Evolutionary conservation across 2,329 filamentous ascomycete species (phyloP), one percentile per base, ranked within the genome.

Genomic region (Sporothrix euskadiensis): DNA sequence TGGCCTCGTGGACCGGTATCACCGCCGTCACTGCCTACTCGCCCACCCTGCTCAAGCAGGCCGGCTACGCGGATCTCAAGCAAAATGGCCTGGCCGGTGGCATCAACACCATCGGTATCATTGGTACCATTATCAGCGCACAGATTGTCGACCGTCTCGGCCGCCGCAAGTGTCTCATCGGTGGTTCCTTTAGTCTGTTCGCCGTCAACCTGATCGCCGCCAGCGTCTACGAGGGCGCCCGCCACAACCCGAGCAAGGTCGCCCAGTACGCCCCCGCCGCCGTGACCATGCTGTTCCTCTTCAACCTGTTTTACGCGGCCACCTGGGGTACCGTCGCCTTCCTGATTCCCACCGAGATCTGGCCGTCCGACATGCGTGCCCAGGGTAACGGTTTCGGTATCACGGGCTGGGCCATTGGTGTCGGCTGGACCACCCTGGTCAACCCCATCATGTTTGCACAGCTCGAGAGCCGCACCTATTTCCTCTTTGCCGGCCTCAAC

Each of bases 371-470:
- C 59, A 83, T 89, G 70, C 83, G 88, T 30, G 86, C 87, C n/a
- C 85, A 88, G 77, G 88, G 87, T 8, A 87, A 88, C 77, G 86
- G 86, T 8, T 88, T 89, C 75, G 85, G 85, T 22, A 88, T 89
- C 74, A 85, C 86, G 1, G 87, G 87, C 1, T 89, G 88, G 87
- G 87, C 88, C 22, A 83, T 88, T 73, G 88, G 87, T 52, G 84
- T 86, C 9, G 87, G 87, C 49, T 84, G 85, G 84, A 88, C 86
- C 0, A 82, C 83, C 1, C 80, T 88, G 65, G 83, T 88, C 74
- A 88, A 80, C 75, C 85, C 84, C 35, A 85, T 88, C 78, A 85
- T 88, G 83, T 85, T 88, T 74, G 79, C 77, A 57, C 79, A 79
- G n/a, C 76, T 87, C 30, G 80, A 82, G 74, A 85, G 82, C 75